phyloP scores from a whole-genome alignment of 31 red algal genomes.

The Porphyra umbilicalis region DNA sequence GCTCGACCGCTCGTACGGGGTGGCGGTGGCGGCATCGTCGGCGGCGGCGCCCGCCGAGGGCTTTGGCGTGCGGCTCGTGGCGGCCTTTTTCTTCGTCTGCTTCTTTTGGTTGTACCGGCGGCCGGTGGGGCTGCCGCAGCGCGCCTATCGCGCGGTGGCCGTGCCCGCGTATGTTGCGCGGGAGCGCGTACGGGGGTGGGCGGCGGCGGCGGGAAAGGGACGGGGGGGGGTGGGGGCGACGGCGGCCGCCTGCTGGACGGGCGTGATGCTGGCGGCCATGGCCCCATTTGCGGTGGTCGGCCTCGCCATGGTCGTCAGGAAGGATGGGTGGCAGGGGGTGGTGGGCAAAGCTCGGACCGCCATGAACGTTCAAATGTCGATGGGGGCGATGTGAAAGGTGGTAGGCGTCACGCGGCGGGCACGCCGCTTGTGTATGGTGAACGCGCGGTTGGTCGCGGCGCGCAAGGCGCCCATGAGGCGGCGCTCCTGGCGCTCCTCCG shows the following conservation, averaged over 20 bases:
- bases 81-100: background rate
- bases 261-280: background rate
- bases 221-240: background rate
- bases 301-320: background rate
- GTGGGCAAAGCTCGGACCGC: background rate
- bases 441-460: slow-evolving; percentile 58
- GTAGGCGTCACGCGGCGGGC: background rate
- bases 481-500: slow-evolving; percentile 15
- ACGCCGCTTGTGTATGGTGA: slow-evolving; percentile 34
- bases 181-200: background rate
- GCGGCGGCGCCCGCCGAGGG: background rate
- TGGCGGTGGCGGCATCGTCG: background rate
- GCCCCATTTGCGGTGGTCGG: background rate
- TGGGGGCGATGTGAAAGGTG: background rate
- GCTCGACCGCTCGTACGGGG: background rate
- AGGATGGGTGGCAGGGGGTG: background rate
- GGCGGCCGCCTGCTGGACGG: background rate
- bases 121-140: background rate
- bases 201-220: background rate
- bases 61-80: background rate
- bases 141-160: background rate
- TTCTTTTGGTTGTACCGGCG: background rate
- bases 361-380: background rate
- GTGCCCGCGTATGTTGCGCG: background rate
- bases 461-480: slow-evolving; percentile 50